Evolutionary conservation across 2,329 filamentous ascomycete species (phyloP).

Genomic region (Cytospora chrysosperma): DNA sequence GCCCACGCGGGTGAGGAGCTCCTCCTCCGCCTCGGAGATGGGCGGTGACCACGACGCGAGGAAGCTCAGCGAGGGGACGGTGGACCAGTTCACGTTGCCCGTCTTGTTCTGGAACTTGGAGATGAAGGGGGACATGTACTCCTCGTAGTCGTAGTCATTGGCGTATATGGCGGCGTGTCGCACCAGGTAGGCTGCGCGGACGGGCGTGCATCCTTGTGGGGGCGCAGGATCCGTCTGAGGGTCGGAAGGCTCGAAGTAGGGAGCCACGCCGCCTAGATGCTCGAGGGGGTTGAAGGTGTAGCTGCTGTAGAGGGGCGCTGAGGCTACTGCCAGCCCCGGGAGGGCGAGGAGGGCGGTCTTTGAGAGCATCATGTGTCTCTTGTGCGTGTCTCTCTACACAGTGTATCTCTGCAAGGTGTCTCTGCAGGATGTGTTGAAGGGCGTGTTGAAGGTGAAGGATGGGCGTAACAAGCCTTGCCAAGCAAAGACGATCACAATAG

Average conservation of each 20-base stretch:
- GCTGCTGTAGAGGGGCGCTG: slow-evolving; percentile 39
- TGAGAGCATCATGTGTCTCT: not conserved
- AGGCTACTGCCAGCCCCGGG: not conserved
- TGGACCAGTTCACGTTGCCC: slow-evolving; percentile 52
- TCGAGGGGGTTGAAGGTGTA: slow-evolving; percentile 54
- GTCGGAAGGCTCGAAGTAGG: slow-evolving; percentile 56
- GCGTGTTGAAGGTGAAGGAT: no score
- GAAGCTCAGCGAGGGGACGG: slow-evolving; percentile 55
- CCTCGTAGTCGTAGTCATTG: slow-evolving; percentile 58
- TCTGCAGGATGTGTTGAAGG: not conserved
- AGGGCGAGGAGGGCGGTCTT: not conserved
- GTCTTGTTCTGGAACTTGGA: slow-evolving; percentile 59
- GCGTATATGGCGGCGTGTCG: slow-evolving; percentile 62
- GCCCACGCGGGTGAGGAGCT: slow-evolving; percentile 62
- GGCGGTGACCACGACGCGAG: slow-evolving; percentile 56
- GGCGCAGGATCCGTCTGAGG: slow-evolving; percentile 43
- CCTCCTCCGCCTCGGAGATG: slow-evolving; percentile 54
- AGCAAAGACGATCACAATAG: not conserved
- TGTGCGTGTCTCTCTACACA: not conserved
- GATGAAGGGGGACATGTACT: slow-evolving; percentile 56
- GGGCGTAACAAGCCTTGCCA: not conserved
- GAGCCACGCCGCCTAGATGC: slow-evolving; percentile 55
- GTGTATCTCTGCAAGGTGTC: not conserved
- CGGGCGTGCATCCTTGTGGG: slow-evolving; percentile 51
- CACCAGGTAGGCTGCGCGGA: slow-evolving; percentile 53